phyloP scores from a whole-genome alignment of 129 eudicot genomes.

The Flaveria robusta region DNA sequence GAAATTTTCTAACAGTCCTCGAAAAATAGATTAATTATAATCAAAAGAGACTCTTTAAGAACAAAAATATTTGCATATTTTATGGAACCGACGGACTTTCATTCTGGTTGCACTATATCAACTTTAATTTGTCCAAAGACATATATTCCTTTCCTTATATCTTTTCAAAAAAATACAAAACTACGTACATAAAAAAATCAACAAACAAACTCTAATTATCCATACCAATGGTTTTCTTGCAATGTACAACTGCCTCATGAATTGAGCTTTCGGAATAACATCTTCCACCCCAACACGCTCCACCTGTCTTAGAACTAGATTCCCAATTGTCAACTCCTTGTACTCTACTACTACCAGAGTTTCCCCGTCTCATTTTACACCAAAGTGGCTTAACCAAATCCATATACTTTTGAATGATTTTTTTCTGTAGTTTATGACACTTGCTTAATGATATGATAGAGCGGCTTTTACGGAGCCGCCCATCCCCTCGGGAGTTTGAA shows the following conservation, averaged over 20 bases:
- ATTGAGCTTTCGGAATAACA: constrained; percentile 92
- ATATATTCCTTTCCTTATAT: not conserved
- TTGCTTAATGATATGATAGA: constrained; percentile 55
- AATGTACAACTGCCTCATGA: constrained; percentile 89
- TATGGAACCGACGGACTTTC: not conserved
- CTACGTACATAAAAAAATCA: not conserved
- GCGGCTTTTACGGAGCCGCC: constrained; percentile 39
- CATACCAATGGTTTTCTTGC: constrained; percentile 80
- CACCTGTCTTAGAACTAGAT: constrained; percentile 55
- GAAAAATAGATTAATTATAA: not conserved
- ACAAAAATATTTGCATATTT: not conserved
- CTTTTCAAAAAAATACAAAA: constrained; percentile 14
- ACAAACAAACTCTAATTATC: constrained; percentile 8
- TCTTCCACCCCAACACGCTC: constrained; percentile 54
- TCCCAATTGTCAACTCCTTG: constrained; percentile 41
- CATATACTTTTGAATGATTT: constrained; percentile 54
- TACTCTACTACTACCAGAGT: constrained; percentile 41
- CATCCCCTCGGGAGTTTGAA: constrained; percentile 27
- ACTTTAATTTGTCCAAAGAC: not conserved
- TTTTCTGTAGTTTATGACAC: constrained; percentile 53
- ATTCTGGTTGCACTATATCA: not conserved
- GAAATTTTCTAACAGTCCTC: not conserved
- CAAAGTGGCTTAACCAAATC: constrained; percentile 50
- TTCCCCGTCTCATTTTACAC: constrained; percentile 40
- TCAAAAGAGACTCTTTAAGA: not conserved